Conservation (phyloP, 345 rosid genomes). For the Bruguiera gymnorhiza region DNA sequence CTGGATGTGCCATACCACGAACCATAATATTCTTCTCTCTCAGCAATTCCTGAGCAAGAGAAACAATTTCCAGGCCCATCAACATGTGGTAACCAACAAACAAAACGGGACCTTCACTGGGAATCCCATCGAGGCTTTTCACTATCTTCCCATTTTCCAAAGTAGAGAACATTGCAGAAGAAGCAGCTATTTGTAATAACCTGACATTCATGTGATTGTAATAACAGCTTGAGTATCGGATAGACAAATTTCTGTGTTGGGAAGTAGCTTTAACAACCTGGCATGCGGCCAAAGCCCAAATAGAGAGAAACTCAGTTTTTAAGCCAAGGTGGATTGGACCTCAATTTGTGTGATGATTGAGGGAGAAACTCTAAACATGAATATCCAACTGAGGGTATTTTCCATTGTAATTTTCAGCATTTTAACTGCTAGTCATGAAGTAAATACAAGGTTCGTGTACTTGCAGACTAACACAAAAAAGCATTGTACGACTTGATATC, state of each 20-base stretch:
- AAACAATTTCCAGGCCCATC: conserved; percentile 40
- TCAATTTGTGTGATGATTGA: too few relatives aligned
- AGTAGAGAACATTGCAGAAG: conserved; percentile 48
- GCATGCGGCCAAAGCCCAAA: not conserved
- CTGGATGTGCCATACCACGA: conserved; percentile 53
- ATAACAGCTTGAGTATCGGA: not conserved
- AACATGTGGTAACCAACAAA: conserved; percentile 56
- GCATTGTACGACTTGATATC: too few relatives aligned
- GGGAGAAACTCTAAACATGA: too few relatives aligned
- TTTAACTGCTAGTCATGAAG: too few relatives aligned
- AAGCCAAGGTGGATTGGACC: too few relatives aligned
- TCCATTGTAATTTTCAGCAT: too few relatives aligned
- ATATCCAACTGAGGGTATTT: too few relatives aligned
- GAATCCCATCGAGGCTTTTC: conserved; percentile 53
- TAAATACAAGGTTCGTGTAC: too few relatives aligned
- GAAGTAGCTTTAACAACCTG: not conserved
- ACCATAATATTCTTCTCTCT: conserved; percentile 43
- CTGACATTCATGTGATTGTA: conserved; percentile 13
- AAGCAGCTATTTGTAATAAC: conserved; percentile 5
- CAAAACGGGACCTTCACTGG: conserved; percentile 56
- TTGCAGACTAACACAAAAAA: too few relatives aligned
- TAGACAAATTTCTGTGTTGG: not conserved
- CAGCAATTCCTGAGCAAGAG: conserved; percentile 31
- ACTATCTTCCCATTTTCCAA: conserved; percentile 49
- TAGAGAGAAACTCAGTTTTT: not conserved